A percentile compares a stretch with the other conserved stretches of the same genome.
Conservation (phyloP, 176 grass and related monocot species). For the Bromus sterilis region DNA sequence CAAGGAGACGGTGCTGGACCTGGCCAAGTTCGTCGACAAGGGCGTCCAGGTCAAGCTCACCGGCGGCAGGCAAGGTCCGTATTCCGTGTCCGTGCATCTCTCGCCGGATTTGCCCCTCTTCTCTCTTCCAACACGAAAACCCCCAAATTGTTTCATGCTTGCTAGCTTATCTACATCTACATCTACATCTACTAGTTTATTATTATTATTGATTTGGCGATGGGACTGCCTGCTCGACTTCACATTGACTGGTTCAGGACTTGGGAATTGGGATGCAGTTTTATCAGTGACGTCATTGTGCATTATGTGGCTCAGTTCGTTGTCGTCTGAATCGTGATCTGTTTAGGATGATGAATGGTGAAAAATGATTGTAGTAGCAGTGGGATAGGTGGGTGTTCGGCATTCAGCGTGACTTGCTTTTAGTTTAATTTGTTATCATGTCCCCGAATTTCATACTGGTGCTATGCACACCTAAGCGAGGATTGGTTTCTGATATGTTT, state of each 20-base stretch:
- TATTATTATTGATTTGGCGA: background rate
- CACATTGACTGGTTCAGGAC: too few relatives aligned
- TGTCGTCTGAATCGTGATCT: background rate
- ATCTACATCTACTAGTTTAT: background rate
- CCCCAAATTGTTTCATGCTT: background rate
- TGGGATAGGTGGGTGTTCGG: background rate
- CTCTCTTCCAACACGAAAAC: background rate
- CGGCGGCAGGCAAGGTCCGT: slow-evolving; percentile 82
- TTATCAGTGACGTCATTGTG: too few relatives aligned
- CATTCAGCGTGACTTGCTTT: background rate
- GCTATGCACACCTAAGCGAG: background rate
- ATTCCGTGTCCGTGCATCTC: background rate
- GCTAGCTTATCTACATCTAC: too few relatives aligned
- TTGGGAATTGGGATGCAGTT: too few relatives aligned
- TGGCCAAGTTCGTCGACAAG: slow-evolving; percentile 95
- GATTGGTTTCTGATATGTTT: background rate
- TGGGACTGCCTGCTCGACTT: background rate
- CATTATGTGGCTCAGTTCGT: too few relatives aligned
- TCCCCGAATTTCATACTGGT: background rate
- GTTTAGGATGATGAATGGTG: background rate
- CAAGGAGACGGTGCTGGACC: slow-evolving; percentile 87
- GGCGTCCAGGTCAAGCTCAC: slow-evolving; percentile 96
- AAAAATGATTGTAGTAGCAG: background rate
- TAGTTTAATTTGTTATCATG: background rate
- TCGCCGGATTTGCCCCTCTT: background rate